Percentiles rank a stretch among this genome's conserved stretches.
Conservation (phyloP, 306 rosid genomes). For the Rubus idaeus region DNA sequence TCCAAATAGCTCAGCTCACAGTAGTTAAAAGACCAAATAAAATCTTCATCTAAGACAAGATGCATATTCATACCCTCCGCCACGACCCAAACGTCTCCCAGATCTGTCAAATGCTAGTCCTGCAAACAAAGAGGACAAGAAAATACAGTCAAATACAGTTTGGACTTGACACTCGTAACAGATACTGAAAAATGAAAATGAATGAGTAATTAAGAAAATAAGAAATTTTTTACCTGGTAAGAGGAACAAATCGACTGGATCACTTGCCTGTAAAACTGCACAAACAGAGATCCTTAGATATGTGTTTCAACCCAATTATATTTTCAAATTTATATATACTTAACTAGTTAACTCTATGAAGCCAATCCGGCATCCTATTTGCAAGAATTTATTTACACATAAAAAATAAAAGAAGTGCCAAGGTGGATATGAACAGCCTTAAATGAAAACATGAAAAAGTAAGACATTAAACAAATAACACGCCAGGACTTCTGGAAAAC, state of each 20-base stretch:
- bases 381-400: neutral
- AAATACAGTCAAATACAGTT: constrained; percentile 18
- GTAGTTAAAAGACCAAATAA: constrained; percentile 14
- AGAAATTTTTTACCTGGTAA: constrained; percentile 70
- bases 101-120: constrained; percentile 94
- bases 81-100: constrained; percentile 96
- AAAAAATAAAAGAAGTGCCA: neutral
- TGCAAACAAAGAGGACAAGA: constrained; percentile 29
- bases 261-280: constrained; percentile 92
- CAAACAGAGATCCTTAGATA: constrained; percentile 33
- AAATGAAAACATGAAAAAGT: neutral
- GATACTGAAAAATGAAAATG: neutral
- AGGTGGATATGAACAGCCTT: no score
- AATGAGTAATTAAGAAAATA: neutral
- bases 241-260: constrained; percentile 85
- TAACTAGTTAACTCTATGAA: constrained; percentile 24
- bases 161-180: constrained; percentile 14
- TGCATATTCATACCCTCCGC: constrained; percentile 78
- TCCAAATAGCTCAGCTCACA: constrained; percentile 16
- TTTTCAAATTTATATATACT: neutral
- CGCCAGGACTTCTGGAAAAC: neutral
- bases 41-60: constrained; percentile 18
- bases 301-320: neutral
- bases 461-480: neutral
- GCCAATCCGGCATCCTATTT: constrained; percentile 25